These are phyloP conservation scores for Dactylella cylindrospora DNA, from an alignment of 2,329 filamentous ascomycete species.

Conservation along the genomic window DNA sequence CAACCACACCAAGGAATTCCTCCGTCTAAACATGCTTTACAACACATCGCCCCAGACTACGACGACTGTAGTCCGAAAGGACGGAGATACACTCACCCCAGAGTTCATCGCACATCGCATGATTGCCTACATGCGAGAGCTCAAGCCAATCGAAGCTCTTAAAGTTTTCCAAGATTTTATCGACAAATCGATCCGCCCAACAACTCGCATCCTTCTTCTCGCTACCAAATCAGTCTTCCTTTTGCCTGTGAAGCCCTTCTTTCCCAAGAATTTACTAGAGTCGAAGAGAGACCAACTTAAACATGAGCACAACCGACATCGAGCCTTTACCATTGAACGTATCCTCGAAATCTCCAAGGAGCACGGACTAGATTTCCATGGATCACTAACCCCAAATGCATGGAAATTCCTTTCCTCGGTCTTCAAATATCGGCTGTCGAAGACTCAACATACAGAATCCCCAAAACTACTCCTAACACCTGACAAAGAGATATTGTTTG, in stretches of 20 bases:
- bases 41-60: slow-evolving; percentile 18
- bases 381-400: slow-evolving; percentile 8
- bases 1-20: slow-evolving; percentile 39
- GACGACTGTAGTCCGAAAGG: slow-evolving; percentile 17
- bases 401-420: slow-evolving; percentile 31
- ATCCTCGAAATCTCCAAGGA: slow-evolving; percentile 22
- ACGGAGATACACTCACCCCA: slow-evolving; percentile 10
- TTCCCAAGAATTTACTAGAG: not conserved
- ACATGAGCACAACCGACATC: slow-evolving; percentile 12
- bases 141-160: slow-evolving; percentile 26
- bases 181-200: slow-evolving; percentile 28
- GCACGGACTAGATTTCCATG: slow-evolving; percentile 23
- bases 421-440: slow-evolving; percentile 20
- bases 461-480: slow-evolving; percentile 12
- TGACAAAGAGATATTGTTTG: slow-evolving; percentile 11
- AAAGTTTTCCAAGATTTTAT: slow-evolving; percentile 19
- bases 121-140: slow-evolving; percentile 32
- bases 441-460: slow-evolving; percentile 5
- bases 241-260: slow-evolving; percentile 7
- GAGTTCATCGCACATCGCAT: slow-evolving; percentile 20
- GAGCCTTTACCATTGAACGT: slow-evolving; percentile 20
- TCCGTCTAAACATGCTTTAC: slow-evolving; percentile 43
- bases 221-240: slow-evolving; percentile 26
- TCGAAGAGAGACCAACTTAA: not conserved
- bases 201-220: slow-evolving; percentile 20